A percentile compares a stretch with the other conserved stretches of the same genome.
Evolutionary conservation across 352 stramenopile genomes (phyloP).

Genomic region (Globisporangium cylindrosporum): DNA sequence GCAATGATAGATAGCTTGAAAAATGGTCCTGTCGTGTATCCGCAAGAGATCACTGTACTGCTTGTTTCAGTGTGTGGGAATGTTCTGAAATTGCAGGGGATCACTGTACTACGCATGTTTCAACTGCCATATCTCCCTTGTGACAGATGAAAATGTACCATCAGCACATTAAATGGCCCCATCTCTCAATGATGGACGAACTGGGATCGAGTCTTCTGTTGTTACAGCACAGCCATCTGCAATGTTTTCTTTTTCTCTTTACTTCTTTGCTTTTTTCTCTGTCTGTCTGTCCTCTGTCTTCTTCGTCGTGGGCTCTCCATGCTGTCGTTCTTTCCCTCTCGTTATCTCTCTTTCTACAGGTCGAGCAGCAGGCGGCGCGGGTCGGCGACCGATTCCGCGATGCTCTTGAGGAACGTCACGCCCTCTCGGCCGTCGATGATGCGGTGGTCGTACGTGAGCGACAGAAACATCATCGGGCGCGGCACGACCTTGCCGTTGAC

Average conservation of each 20-base stretch:
- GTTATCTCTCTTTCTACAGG: slow-evolving; percentile 37
- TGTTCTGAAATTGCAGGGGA: too few relatives aligned
- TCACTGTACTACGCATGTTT: too few relatives aligned
- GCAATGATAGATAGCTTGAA: background rate
- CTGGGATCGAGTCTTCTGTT: too few relatives aligned
- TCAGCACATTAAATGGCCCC: too few relatives aligned
- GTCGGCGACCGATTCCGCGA: slow-evolving; percentile 97
- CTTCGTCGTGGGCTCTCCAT: background rate
- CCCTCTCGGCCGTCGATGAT: slow-evolving; percentile 99
- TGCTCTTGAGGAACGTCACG: slow-evolving; percentile 98
- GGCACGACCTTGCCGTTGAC: slow-evolving; percentile 93
- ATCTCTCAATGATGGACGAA: too few relatives aligned
- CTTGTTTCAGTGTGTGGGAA: too few relatives aligned
- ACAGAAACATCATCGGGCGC: slow-evolving; percentile 99
- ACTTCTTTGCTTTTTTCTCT: background rate
- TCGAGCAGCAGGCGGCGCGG: slow-evolving; percentile 91
- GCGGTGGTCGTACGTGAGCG: slow-evolving; percentile 99
- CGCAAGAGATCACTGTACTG: too few relatives aligned
- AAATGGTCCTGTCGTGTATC: too few relatives aligned
- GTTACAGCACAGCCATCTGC: too few relatives aligned
- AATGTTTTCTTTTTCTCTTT: too few relatives aligned
- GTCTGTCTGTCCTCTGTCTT: background rate
- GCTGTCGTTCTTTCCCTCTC: slow-evolving; percentile 1
- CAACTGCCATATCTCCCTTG: too few relatives aligned
- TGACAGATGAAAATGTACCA: too few relatives aligned